Evolutionary conservation across 164 flowering plant genomes (phyloP).

Genomic region (Liriodendron chinense): DNA sequence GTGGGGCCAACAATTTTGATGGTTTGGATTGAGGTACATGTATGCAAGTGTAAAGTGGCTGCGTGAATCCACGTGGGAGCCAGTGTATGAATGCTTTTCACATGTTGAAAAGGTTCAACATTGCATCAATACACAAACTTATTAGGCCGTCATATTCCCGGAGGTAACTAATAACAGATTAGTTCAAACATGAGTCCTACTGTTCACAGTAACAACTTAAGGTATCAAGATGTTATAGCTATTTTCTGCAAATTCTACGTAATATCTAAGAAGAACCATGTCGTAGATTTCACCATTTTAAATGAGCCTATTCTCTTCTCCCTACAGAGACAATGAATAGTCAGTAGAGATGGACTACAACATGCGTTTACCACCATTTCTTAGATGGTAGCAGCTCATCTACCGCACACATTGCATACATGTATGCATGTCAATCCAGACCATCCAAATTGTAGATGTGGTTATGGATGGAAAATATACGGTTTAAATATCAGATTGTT

Average conservation of each 20-base stretch:
- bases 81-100: background rate
- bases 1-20: background rate
- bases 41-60: background rate
- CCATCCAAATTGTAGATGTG: background rate
- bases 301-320: no score
- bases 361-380: background rate
- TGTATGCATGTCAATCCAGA: background rate
- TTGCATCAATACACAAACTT: conserved; percentile 2
- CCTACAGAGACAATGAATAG: no score
- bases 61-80: background rate
- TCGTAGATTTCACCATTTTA: background rate
- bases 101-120: background rate
- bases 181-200: background rate
- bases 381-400: background rate
- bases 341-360: no score
- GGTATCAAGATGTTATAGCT: background rate
- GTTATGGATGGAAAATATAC: background rate
- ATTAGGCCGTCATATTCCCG: background rate
- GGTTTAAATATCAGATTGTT: no score
- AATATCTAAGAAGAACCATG: background rate
- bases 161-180: background rate
- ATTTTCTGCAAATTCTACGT: background rate
- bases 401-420: background rate
- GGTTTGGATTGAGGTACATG: background rate
- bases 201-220: background rate